Evolutionary conservation across 2,329 filamentous ascomycete genomes (phyloP), one percentile per base, ranked within the genome.

Genomic region (Phaeosphaeriaceae sp.): DNA sequence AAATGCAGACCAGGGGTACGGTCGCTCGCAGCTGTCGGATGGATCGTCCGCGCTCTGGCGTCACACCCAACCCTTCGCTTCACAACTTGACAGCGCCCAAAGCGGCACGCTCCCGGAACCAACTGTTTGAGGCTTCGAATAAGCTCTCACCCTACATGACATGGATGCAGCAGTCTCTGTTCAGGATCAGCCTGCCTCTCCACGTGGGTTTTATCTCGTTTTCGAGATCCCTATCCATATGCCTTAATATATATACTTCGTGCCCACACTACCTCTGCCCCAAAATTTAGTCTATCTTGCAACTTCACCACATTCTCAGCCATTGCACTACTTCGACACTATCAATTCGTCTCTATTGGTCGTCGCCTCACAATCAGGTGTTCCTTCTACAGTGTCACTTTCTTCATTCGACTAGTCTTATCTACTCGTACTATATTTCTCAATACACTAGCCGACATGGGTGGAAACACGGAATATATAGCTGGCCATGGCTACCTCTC

Each of bases 401-500:
- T 67, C 71, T 52, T 19, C 59, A 63, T 65, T 69, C 58, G 67
- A 65, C 55, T 74, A 75, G 68, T 58, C 56, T 59, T 62, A 58
- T 58, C 61, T 56, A 49, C 54, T 60, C 48, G 54, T 65, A 71
- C 70, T 74, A 50, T 72, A 69, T 72, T 69, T 52, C 57, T 35
- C 63, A 60, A 67, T 68, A 30, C 35, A 47, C 43, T 61, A 59
- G 51, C 52, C 62, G 55, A 69, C 66, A 82, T 82, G 79, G 79
- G 79, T 69, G 77, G 75, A 73, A 78, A 77, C 72, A 69, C 69
- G 52, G 72, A 77, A 69, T 70, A 74, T 71, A 73, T 77, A 71
- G 72, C 72, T 56, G 72, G 75, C 71, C 64, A 77, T 66, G 80
- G 80, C 61, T 66, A 77, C 55, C 73, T 84, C 60, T 81, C 80